Base-by-base conservation (phyloP, 2,329 filamentous ascomycete species). In the Trichoderma atroviride region DNA sequence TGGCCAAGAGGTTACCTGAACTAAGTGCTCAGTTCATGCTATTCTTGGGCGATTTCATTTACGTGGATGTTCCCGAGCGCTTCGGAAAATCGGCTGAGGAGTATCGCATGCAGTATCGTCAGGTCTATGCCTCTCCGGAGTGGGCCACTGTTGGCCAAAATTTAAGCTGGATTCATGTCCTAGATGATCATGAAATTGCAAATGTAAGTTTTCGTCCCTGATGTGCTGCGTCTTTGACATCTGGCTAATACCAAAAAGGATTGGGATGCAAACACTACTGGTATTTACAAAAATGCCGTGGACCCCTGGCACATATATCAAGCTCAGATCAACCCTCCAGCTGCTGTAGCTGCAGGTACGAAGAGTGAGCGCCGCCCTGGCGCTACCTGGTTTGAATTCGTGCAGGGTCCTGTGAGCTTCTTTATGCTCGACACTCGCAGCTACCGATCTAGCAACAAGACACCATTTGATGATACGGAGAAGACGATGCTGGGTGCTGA, bases 131-230 rank as follows among this genome's bases (percentile, higher is more conserved):
- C 0, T 97, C 94, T 2, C 95, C 95, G 0, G 95, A 97, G 73
- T 99, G 96, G 96, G 84, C 87, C 0, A 83, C 88, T 0, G 89
- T 92, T 13, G 89, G 89, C 0, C 85, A 91, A 73, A 90, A 93
- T 68, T 83, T 98, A n/a, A 96, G 94, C 74, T 99, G 96, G 96
- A 93, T 98, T 56, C 96, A 99, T 76, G 94, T 97, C 2, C 87
- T 97, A 7, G 96, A 99, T 76, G 96, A 99, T 78, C 96, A 99
- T 76, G 96, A 99, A 78, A 97, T 99, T 71, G 87, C 88, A 5
- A 98, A 99, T 74, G 96, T 98, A 80, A 98, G 68, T 69, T 70
- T 50, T 22, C 3, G 5, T 14, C 11, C 40, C 29, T 43, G 19
- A 22, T 22, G 22, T 14, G 1, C 31, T 33, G 10, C 40, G 29